Base-by-base conservation (phyloP, 495 filamentous ascomycete species). In the Annulohypoxylon moriforme region DNA sequence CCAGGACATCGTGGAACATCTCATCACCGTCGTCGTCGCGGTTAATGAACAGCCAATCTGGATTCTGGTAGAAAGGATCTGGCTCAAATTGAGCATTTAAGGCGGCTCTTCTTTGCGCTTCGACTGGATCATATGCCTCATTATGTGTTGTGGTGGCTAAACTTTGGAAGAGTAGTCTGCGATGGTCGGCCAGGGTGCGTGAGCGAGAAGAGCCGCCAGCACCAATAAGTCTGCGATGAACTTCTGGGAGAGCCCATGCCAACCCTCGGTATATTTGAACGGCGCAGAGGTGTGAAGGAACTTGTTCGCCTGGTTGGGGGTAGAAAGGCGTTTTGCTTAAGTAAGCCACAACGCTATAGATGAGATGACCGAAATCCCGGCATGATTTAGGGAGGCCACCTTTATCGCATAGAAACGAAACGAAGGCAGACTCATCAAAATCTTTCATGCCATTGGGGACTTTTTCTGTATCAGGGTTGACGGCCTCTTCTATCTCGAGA, bases 321-420 rank as follows among this genome's bases (percentile, higher is more conserved):
- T 44, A 44, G 16, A 44, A 44, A 8, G 40, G 40, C 20, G 40
- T 44, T n/a, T n/a, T n/a, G 20, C 40, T 44, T 20, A 44, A 8
- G 40, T 44, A 44, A 44, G 40, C n/a, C n/a, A 44, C 16, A 44
- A 44, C 40, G n/a, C 40, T 44, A 20, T 44, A 44, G n/a, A 44
- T 44, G 16, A 44, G 40, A 18, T 9, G 40, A 8, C 40, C 40
- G 6, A 44, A 44, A 44, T 20, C 40, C 14, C 20, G n/a, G 40
- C 40, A 44, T 18, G 40, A 44, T 44, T 44, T 1, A 7, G 40
- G 40, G 16, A 44, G 40, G 40, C 40, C 40, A 18, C 40, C 40
- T 20, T 44, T 44, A 9, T 6, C 8, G 40, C 40, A 20, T 44
- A 44, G 16, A 7, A 18, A 4, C 40, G 40, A 44, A 44, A 44